These are phyloP conservation scores for Candolleomyces efflorescens DNA, from an alignment of 768 basidiomycete genomes.

Conservation along the genomic window DNA sequence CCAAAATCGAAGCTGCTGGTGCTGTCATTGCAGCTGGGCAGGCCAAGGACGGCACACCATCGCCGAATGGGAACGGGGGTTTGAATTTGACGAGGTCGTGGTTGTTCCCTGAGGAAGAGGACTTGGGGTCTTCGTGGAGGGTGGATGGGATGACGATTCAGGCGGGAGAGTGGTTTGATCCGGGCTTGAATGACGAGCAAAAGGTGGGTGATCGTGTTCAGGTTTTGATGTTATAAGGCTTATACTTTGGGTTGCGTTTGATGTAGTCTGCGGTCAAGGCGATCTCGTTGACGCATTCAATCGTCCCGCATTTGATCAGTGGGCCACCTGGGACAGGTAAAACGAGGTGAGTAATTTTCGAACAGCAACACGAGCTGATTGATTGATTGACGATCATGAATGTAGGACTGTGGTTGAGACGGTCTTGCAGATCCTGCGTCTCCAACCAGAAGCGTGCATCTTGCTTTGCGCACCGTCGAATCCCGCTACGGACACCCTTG, in stretches of 20 bases:
- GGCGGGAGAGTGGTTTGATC: slow-evolving; percentile 38
- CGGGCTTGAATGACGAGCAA: slow-evolving; percentile 45
- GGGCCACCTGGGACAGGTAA: slow-evolving; percentile 53
- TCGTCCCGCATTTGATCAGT: slow-evolving; percentile 44
- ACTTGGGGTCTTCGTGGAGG: slow-evolving; percentile 19
- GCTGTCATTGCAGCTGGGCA: neutral
- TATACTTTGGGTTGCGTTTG: too few species aligned
- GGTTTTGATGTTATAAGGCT: too few species aligned
- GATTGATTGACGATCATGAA: neutral
- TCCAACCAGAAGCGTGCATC: slow-evolving; percentile 42
- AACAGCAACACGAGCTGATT: neutral
- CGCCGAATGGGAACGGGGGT: too few species aligned
- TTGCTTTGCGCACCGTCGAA: slow-evolving; percentile 50
- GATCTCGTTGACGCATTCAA: slow-evolving; percentile 38
- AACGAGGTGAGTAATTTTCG: slow-evolving; percentile 31
- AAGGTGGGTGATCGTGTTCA: slow-evolving; percentile 24
- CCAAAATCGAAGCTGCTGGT: neutral
- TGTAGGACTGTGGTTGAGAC: slow-evolving; percentile 44
- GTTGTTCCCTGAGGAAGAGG: slow-evolving; percentile 39
- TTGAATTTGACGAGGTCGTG: slow-evolving; percentile 34
- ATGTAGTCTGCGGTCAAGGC: slow-evolving; percentile 39
- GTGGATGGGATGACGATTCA: slow-evolving; percentile 19
- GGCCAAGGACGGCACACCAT: too few species aligned
- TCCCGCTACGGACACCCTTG: slow-evolving; percentile 47
- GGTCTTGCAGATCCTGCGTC: slow-evolving; percentile 45